phyloP scores from a whole-genome alignment of 2,329 filamentous ascomycete species.

The Paecilomyces sp. region DNA sequence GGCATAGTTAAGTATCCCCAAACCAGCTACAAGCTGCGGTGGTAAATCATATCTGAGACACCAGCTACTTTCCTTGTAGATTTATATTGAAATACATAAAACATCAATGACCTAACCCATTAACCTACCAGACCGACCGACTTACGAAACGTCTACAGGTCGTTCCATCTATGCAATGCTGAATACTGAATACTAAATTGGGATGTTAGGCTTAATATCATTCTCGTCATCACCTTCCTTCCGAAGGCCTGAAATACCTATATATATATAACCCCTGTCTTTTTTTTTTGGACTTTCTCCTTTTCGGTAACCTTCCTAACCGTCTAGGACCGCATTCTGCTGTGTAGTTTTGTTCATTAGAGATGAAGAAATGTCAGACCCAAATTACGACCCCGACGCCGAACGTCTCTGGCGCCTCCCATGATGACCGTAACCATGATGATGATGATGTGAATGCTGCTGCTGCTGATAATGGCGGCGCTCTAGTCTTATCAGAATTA shows the following conservation, averaged over 20 bases:
- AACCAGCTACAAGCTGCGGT: too few species aligned
- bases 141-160: too few species aligned
- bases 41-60: too few species aligned
- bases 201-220: too few species aligned
- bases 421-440: background rate
- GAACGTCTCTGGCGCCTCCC: background rate
- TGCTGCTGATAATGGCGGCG: background rate
- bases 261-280: background rate
- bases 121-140: too few species aligned
- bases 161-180: too few species aligned
- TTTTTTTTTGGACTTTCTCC: background rate
- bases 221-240: too few species aligned
- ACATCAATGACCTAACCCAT: too few species aligned
- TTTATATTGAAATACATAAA: too few species aligned
- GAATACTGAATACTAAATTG: too few species aligned
- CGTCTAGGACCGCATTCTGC: background rate
- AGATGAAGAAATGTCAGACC: background rate
- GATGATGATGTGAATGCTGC: background rate
- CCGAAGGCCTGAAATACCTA: background rate
- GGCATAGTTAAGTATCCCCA: too few species aligned
- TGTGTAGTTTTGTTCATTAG: background rate
- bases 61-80: too few species aligned
- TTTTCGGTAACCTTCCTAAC: background rate
- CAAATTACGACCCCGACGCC: background rate
- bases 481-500: background rate